These are phyloP conservation scores for Pichia sp. DNA, from an alignment of 1,139 yeast genomes.

Conservation along the genomic window DNA sequence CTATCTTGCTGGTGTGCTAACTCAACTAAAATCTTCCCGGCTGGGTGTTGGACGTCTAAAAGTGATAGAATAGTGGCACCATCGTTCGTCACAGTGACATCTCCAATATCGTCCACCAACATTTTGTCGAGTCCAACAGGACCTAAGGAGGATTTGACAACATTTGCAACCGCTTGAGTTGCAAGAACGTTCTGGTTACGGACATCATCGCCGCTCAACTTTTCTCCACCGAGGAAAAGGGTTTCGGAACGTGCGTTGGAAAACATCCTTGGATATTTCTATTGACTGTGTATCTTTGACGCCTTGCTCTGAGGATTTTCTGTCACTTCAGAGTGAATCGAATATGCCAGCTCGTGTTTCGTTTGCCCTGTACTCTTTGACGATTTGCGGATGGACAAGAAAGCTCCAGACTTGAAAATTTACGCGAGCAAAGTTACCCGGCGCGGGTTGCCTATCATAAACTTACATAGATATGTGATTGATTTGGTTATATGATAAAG, in stretches of 20 bases:
- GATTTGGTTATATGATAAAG: not conserved
- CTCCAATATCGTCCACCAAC: constrained; percentile 99
- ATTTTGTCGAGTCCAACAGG: constrained; percentile 98
- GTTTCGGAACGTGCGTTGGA: constrained; percentile 85
- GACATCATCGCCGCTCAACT: constrained; percentile 92
- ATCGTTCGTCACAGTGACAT: constrained; percentile 97
- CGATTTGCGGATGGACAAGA: not conserved
- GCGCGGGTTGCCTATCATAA: not conserved
- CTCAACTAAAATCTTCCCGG: constrained; percentile 94
- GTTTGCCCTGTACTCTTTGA: not conserved
- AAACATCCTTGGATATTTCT: constrained; percentile 36
- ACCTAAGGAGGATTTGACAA: constrained; percentile 93
- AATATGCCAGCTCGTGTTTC: constrained; percentile 1
- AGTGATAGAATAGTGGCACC: constrained; percentile 94
- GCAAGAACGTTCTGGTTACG: constrained; percentile 95
- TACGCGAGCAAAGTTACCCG: not conserved
- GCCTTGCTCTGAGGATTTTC: not conserved
- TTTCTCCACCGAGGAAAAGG: constrained; percentile 91
- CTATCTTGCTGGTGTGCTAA: constrained; percentile 98
- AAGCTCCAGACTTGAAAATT: not conserved
- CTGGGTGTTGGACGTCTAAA: constrained; percentile 97
- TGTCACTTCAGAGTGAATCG: no score
- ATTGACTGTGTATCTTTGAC: not conserved
- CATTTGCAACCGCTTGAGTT: constrained; percentile 94
- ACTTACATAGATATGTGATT: not conserved